Conservation (phyloP, 2,329 filamentous ascomycete species). For the Nemania sp. region DNA sequence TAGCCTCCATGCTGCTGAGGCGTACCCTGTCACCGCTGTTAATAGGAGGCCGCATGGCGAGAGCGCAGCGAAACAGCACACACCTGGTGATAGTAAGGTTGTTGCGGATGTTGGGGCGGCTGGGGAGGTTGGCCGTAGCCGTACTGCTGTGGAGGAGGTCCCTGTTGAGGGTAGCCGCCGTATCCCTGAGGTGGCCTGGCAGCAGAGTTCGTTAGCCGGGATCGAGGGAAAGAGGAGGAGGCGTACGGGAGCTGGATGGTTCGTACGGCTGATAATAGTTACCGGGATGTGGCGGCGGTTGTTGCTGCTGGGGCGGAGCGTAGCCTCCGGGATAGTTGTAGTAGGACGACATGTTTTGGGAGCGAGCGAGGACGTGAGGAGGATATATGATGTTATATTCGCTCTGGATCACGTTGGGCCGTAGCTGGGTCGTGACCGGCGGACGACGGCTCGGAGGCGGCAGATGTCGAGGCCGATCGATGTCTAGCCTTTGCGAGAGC, state of each 20-base stretch:
- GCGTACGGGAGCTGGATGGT: not conserved
- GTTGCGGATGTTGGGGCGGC: conserved; percentile 50
- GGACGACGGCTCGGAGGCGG: not conserved
- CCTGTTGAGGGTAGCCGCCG: conserved; percentile 45
- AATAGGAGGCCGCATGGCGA: conserved; percentile 21
- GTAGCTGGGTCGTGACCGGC: not conserved
- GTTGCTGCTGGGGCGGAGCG: conserved; percentile 40
- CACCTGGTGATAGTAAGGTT: conserved; percentile 52
- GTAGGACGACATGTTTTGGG: conserved; percentile 40
- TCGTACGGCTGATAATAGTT: conserved; percentile 41
- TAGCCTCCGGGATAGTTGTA: conserved; percentile 43
- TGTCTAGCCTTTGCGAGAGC: conserved; percentile 8
- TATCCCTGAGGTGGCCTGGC: conserved; percentile 52
- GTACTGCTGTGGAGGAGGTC: conserved; percentile 44
- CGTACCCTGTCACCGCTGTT: conserved; percentile 39
- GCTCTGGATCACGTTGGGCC: not conserved
- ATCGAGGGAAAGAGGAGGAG: conserved; percentile 1
- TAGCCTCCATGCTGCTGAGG: conserved; percentile 51
- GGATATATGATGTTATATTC: not conserved
- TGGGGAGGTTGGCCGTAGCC: conserved; percentile 53
- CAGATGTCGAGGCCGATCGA: not conserved
- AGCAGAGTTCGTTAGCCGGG: conserved; percentile 27
- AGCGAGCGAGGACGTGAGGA: conserved; percentile 11
- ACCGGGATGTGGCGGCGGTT: conserved; percentile 37
- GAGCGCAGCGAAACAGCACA: conserved; percentile 6